Conservation (phyloP, 148 eudicot genomes). For the Dianthus caryophyllus region DNA sequence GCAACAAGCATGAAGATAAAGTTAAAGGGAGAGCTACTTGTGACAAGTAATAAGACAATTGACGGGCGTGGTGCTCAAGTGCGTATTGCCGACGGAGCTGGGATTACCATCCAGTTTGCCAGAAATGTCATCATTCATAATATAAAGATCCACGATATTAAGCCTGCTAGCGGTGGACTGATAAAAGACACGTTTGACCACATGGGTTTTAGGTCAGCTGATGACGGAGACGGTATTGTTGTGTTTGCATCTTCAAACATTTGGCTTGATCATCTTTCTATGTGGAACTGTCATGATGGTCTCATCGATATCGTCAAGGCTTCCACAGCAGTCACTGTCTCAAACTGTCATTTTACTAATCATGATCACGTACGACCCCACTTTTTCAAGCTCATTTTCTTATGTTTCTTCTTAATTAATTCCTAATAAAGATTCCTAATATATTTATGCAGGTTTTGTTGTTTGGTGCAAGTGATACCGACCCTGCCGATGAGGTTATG, state of each 20-base stretch:
- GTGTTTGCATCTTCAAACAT: slow-evolving; percentile 47
- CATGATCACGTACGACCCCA: slow-evolving; percentile 45
- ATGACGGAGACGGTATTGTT: slow-evolving; percentile 72
- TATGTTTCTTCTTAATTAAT: too few relatives aligned
- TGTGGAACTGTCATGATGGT: slow-evolving; percentile 52
- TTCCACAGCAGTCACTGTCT: slow-evolving; percentile 64
- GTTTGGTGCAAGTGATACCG: slow-evolving; percentile 36
- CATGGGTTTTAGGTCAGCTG: slow-evolving; percentile 34
- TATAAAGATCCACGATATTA: slow-evolving; percentile 42
- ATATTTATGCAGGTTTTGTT: slow-evolving; percentile 30
- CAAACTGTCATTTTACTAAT: slow-evolving; percentile 61
- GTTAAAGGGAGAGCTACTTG: slow-evolving; percentile 53
- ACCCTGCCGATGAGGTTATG: slow-evolving; percentile 30
- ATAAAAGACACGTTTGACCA: slow-evolving; percentile 44
- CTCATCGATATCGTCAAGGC: slow-evolving; percentile 58
- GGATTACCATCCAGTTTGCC: slow-evolving; percentile 54
- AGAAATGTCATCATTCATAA: slow-evolving; percentile 58
- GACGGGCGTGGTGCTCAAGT: slow-evolving; percentile 68
- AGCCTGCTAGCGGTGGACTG: slow-evolving; percentile 31
- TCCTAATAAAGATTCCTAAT: too few relatives aligned
- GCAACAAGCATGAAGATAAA: slow-evolving; percentile 43
- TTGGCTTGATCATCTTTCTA: slow-evolving; percentile 81
- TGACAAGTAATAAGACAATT: slow-evolving; percentile 70
- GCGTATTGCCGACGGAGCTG: slow-evolving; percentile 56
- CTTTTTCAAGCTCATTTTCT: neutral